phyloP scores from a whole-genome alignment of 192 early-diverging fungal genomes.

The Geranomyces michiganensis region DNA sequence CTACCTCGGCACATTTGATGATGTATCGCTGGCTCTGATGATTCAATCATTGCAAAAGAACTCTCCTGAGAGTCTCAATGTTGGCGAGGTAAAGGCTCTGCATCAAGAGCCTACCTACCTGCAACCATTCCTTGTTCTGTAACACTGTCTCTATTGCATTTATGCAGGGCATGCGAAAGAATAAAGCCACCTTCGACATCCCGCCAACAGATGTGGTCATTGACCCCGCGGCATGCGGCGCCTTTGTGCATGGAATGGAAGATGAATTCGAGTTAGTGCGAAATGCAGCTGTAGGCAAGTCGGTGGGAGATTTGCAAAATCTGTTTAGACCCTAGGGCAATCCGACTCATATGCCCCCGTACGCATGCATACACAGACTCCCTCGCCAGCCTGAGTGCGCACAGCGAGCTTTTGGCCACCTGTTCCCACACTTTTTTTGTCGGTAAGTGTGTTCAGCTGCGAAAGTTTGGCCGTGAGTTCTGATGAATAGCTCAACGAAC shows the following conservation, averaged over 20 bases:
- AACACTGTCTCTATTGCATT: background rate
- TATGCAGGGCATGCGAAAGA: background rate
- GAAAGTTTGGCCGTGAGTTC: background rate
- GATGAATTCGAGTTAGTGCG: constrained; percentile 92
- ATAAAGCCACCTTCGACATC: background rate
- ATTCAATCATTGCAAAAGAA: constrained; percentile 32
- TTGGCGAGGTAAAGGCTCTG: background rate
- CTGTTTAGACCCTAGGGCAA: too few relatives aligned
- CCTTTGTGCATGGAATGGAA: constrained; percentile 94
- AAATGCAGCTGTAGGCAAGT: constrained; percentile 78
- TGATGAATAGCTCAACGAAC: constrained; percentile 45
- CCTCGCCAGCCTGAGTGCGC: background rate
- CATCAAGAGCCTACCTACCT: constrained; percentile 11
- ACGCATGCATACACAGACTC: constrained; percentile 5
- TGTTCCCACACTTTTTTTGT: constrained; percentile 2
- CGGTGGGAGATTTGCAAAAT: too few relatives aligned
- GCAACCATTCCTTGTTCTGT: background rate
- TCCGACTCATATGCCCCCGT: background rate
- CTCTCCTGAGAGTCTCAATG: background rate
- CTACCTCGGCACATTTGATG: constrained; percentile 30
- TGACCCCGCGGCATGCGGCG: constrained; percentile 69
- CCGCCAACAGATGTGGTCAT: background rate
- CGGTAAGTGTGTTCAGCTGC: background rate
- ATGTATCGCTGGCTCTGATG: constrained; percentile 13
- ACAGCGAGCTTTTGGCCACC: background rate